These are phyloP conservation scores for Rhizophagus prolifer DNA, from an alignment of 192 early-diverging fungal species.

Conservation along the genomic window DNA sequence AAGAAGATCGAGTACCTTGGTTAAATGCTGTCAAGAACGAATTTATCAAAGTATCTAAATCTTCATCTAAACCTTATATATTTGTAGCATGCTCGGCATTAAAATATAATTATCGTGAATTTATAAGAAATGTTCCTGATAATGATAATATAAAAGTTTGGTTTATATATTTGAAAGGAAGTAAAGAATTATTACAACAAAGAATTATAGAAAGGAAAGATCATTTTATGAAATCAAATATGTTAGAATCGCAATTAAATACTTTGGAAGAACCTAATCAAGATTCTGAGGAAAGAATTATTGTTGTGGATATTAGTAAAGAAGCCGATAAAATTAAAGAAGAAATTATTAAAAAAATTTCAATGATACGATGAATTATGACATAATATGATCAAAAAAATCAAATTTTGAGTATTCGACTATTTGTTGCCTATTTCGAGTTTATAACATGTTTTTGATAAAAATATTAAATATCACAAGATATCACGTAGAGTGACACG, in stretches of 20 bases:
- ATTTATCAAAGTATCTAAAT: background rate
- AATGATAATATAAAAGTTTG: slow-evolving; percentile 12
- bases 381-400: too few species aligned
- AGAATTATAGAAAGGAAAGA: background rate
- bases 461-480: too few species aligned
- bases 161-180: slow-evolving; percentile 27
- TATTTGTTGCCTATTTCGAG: too few species aligned
- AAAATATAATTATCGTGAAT: slow-evolving; percentile 29
- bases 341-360: background rate
- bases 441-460: too few species aligned
- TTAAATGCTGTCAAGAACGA: background rate
- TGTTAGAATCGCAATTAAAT: slow-evolving; percentile 19
- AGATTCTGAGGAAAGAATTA: slow-evolving; percentile 9
- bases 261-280: slow-evolving; percentile 16
- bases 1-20: slow-evolving; percentile 23
- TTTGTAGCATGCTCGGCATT: slow-evolving; percentile 27
- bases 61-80: background rate
- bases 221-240: slow-evolving; percentile 25
- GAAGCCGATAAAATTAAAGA: background rate
- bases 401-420: too few species aligned
- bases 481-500: too few species aligned
- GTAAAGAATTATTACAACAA: slow-evolving; percentile 18
- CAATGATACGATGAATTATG: background rate
- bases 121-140: background rate
- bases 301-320: background rate